A percentile compares a stretch with the other conserved stretches of the same genome.
Evolutionary conservation across 2,329 filamentous ascomycete species (phyloP).

Genomic region (Sclerotinia borealis): DNA sequence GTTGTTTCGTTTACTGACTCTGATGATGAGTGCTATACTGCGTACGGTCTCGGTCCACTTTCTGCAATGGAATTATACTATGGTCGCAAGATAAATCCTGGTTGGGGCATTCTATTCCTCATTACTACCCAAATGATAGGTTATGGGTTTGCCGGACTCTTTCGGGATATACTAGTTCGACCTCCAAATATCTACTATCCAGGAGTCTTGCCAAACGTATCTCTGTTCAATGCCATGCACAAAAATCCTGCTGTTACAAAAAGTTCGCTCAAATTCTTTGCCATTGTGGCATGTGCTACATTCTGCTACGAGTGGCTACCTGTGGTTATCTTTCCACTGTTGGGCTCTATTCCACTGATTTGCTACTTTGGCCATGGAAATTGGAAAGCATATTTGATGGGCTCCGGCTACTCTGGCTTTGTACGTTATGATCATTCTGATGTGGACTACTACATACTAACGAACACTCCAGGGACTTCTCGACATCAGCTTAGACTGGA

Average conservation of each 20-base stretch:
- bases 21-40: slow-evolving; percentile 26
- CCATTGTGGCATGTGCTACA: slow-evolving; percentile 22
- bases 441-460: neutral
- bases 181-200: slow-evolving; percentile 63
- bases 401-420: slow-evolving; percentile 34
- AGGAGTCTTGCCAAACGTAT: slow-evolving; percentile 43
- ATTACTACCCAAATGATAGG: slow-evolving; percentile 59
- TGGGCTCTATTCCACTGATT: slow-evolving; percentile 45
- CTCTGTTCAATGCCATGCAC: slow-evolving; percentile 38
- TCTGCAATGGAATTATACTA: slow-evolving; percentile 54
- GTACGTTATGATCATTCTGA: neutral
- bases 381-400: slow-evolving; percentile 46
- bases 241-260: slow-evolving; percentile 33
- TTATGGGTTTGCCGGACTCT: slow-evolving; percentile 56
- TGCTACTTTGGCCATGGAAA: slow-evolving; percentile 42
- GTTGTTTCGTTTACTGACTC: slow-evolving; percentile 62
- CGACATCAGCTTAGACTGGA: slow-evolving; percentile 38
- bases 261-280: slow-evolving; percentile 34
- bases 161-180: slow-evolving; percentile 50
- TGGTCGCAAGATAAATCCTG: slow-evolving; percentile 39
- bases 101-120: slow-evolving; percentile 44
- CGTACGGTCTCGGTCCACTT: slow-evolving; percentile 51
- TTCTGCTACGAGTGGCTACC: slow-evolving; percentile 14
- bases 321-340: slow-evolving; percentile 22
- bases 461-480: slow-evolving; percentile 26